Evolutionary conservation across 495 filamentous ascomycete species (phyloP), one percentile per base, ranked within the genome.

Genomic region (Trichoderma gamsii): DNA sequence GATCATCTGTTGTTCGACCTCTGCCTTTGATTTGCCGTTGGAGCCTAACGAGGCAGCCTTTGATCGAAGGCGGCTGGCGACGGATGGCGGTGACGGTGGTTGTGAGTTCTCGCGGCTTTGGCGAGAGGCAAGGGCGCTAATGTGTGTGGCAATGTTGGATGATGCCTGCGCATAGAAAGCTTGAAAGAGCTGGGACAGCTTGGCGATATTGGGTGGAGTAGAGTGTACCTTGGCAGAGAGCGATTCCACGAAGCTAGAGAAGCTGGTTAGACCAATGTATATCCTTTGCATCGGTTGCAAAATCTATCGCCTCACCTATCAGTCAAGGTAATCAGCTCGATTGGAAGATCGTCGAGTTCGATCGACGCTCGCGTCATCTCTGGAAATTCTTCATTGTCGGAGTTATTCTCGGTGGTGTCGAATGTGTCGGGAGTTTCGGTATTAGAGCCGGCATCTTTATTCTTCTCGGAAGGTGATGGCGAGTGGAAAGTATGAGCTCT

Each of bases 141-240:
- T 92, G 77, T 99, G 93, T 0, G 92, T 97, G 21, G 86, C 83
- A 52, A 98, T 94, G 74, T 95, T 90, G 9, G 88, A 84, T 46
- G 92, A 88, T 16, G 96, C 92, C 59, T 88, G 87, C 41, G 82
- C 80, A 76, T 99, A 99, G 73, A 98, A 99, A 44, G 96, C 92
- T 78, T 99, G 96, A 75, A 97, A 98, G 25, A 96, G 79, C n/a
- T 81, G 82, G 6, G 93, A 89, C 27, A 98, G 87, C 70, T 86
- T 90, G 25, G 96, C 91, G 71, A 94, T 89, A 52, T 89, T 89
- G 1, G 93, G 88, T 12, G 96, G 95, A 15, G 87, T 87, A 18
- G 90, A 86, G 77, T 96, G 90, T 29, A 96, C 87, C 80, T 91
- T 96, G 68, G 92, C 93, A 65, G 87, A 90, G 35, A 99, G 79